A percentile compares a stretch with the other conserved stretches of the same genome.
Evolutionary conservation across 441 rosid genomes (phyloP).

Genomic region (Brassica balearica): DNA sequence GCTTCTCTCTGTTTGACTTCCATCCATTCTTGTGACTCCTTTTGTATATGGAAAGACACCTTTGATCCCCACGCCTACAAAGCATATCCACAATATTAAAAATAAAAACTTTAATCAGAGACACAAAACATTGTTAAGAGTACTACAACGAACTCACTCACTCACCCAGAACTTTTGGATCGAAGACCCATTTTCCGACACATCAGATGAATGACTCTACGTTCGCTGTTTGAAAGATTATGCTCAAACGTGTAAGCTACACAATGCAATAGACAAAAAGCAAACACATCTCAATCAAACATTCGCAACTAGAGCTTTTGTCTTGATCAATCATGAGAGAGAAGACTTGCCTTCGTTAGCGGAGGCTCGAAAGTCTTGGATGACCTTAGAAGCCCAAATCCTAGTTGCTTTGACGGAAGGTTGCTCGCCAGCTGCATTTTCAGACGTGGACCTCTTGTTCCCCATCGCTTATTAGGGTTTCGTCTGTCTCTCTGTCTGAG

Average conservation of each 20-base stretch:
- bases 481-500: neutral
- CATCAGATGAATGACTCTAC: slow-evolving; percentile 75
- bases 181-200: slow-evolving; percentile 82
- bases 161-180: slow-evolving; percentile 92
- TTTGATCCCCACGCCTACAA: slow-evolving; percentile 40
- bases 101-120: slow-evolving; percentile 21
- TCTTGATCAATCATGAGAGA: neutral
- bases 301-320: neutral
- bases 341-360: slow-evolving; percentile 30
- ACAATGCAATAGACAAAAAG: slow-evolving; percentile 18
- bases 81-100: neutral
- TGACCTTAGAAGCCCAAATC: slow-evolving; percentile 43
- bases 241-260: slow-evolving; percentile 78
- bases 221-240: slow-evolving; percentile 63
- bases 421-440: slow-evolving; percentile 30
- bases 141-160: slow-evolving; percentile 3
- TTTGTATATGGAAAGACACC: slow-evolving; percentile 49
- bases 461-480: slow-evolving; percentile 38
- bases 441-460: slow-evolving; percentile 42
- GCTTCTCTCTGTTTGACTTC: slow-evolving; percentile 31
- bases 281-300: too few species aligned
- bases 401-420: slow-evolving; percentile 41
- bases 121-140: slow-evolving; percentile 6
- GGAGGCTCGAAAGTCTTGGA: slow-evolving; percentile 41
- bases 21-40: slow-evolving; percentile 55